Evolutionary conservation across 257 asterid species (phyloP).

Genomic region (Misopates orontium): DNA sequence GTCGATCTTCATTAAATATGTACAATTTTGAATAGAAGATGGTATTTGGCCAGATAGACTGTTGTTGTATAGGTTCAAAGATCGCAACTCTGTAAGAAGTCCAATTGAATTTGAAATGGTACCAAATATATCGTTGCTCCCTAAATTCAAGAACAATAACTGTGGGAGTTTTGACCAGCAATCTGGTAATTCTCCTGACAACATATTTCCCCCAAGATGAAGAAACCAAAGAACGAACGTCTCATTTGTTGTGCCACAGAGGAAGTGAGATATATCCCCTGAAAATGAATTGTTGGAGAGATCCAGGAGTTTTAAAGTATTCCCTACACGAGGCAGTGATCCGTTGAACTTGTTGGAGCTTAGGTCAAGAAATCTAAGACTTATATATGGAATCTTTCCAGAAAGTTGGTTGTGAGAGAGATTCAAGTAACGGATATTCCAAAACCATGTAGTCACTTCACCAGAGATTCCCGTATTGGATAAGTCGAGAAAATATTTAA

Average conservation of each 20-base stretch:
- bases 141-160: not conserved
- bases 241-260: not conserved
- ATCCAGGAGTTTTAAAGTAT: conserved; percentile 9
- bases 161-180: not conserved
- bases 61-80: conserved; percentile 11
- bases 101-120: conserved; percentile 14
- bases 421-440: conserved; percentile 11
- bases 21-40: not conserved
- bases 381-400: conserved; percentile 28
- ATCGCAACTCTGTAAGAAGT: not conserved
- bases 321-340: conserved; percentile 30
- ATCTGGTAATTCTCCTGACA: not conserved
- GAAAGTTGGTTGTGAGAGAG: conserved; percentile 35
- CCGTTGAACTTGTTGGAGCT: conserved; percentile 38
- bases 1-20: conserved; percentile 10
- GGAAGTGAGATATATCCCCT: conserved; percentile 16
- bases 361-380: conserved; percentile 2
- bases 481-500: not conserved
- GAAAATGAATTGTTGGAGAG: conserved; percentile 34
- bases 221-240: not conserved
- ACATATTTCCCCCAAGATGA: not conserved
- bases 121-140: conserved; percentile 12
- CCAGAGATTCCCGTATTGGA: conserved; percentile 30
- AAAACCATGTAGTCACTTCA: conserved; percentile 37
- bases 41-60: conserved; percentile 16